Evolutionary conservation across 768 basidiomycete genomes (phyloP), one percentile per base, ranked within the genome.

Genomic region (Suillus americanus): DNA sequence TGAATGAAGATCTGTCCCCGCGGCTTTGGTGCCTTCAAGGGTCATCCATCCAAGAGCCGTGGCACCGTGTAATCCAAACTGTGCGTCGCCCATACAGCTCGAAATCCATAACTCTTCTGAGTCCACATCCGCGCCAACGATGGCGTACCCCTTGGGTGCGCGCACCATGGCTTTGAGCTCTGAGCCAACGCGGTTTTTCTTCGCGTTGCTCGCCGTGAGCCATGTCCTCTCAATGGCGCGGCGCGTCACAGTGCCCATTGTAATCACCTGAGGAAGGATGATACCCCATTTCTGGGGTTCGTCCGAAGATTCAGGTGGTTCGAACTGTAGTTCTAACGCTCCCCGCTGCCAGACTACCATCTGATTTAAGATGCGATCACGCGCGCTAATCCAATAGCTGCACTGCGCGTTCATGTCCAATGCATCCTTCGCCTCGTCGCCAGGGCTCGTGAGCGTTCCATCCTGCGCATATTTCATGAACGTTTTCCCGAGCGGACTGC

Each of bases 41-140:
- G 96, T 98, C 97, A 99, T 99, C 97, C 97, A 99, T 3, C 97
- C 97, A 50, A 99, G 88, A 2, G 97, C 95, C 3, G 95, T 96
- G 13, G 95, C 94, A 13, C 97, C 97, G 69, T 99, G 96, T 64
- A 97, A 75, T 10, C 97, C 97, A 75, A 99, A 97, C 77, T 99
- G 96, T 0, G 95, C 93, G 72, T 99, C 97, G 1, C 97, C 97
- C 94, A 99, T 97, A 65, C 94, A 94, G 71, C 93, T 95, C 23
- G 97, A 96, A 68, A 99, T 99, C 97, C 97, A 99, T 28, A 99
- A 81, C 76, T 99, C 97, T 78, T 99, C 97, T 57, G 95, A 97
- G 77, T 99, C 97, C 30, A 99, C 97, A 74, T 99, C 97, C 0
- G 97, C 97, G 6, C 97, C 97, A 28, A 99, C 95, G 68, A 99